Percentiles rank a stretch among this genome's conserved stretches.
phyloP scores from a whole-genome alignment of 2,329 filamentous ascomycete genomes.

The Phyllosticta capitalensis region DNA sequence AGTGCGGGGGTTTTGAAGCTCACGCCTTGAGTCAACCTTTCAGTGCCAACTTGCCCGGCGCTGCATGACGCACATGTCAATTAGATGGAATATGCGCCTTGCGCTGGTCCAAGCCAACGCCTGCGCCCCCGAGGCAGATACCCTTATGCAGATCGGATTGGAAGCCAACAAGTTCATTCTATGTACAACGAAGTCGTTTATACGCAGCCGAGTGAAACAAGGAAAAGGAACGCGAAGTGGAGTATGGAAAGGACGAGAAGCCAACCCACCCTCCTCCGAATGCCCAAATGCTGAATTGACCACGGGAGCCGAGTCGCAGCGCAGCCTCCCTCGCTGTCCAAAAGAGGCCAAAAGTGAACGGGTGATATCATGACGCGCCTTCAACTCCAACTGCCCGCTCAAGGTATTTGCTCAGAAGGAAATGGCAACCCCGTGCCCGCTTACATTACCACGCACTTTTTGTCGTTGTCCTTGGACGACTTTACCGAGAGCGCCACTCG shows the following conservation, averaged over 20 bases:
- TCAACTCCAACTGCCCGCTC: constrained; percentile 6
- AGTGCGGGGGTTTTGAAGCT: not conserved
- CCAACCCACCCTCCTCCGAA: not conserved
- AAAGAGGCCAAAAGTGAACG: not conserved
- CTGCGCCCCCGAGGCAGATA: not conserved
- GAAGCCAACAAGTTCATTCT: not conserved
- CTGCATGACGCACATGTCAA: not conserved
- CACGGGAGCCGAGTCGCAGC: not conserved
- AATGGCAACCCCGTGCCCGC: not conserved
- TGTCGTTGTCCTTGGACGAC: constrained; percentile 39
- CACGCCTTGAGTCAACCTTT: not conserved
- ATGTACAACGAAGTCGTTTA: not conserved
- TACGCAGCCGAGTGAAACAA: not conserved
- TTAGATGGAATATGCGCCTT: no score
- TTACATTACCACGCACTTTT: constrained; percentile 34
- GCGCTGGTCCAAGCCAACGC: not conserved
- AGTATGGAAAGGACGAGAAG: not conserved
- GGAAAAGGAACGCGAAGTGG: not conserved
- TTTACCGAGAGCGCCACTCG: constrained; percentile 68
- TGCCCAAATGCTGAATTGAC: not conserved
- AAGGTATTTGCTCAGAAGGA: constrained; percentile 8
- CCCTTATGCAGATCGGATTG: not conserved
- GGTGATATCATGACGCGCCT: constrained; percentile 1
- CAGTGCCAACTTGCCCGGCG: not conserved
- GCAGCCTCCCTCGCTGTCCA: not conserved